Evolutionary conservation across 2,329 filamentous ascomycete species (phyloP).

Genomic region (Aspergillus ochraceus): DNA sequence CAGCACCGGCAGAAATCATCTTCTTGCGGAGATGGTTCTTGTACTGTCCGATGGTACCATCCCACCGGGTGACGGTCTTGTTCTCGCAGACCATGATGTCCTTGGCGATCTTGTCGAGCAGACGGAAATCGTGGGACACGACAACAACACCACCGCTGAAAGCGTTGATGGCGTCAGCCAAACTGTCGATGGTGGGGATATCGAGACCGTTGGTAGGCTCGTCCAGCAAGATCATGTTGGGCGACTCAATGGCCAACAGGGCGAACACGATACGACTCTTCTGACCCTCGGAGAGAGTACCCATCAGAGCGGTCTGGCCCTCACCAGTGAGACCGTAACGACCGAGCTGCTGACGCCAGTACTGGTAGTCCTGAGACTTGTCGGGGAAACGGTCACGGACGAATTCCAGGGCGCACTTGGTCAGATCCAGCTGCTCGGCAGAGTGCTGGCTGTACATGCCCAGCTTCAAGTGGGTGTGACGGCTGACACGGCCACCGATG

Average conservation of each 20-base stretch:
- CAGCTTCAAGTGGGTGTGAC: conserved; percentile 97
- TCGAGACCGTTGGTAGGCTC: conserved; percentile 99
- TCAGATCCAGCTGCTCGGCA: conserved; percentile 95
- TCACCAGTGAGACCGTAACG: conserved; percentile 92
- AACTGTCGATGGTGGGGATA: conserved; percentile 95
- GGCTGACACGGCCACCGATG: conserved; percentile 75
- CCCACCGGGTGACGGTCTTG: conserved; percentile 88
- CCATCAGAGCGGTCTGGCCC: conserved; percentile 94
- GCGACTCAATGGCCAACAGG: conserved; percentile 87
- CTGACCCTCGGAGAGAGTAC: conserved; percentile 94
- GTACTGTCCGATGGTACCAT: conserved; percentile 87
- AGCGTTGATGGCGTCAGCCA: conserved; percentile 96
- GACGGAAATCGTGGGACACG: conserved; percentile 97
- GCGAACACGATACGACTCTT: conserved; percentile 98
- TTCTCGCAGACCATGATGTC: conserved; percentile 99
- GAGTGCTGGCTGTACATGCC: conserved; percentile 99
- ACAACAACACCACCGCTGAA: conserved; percentile 96
- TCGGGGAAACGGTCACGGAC: conserved; percentile 90
- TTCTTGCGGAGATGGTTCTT: conserved; percentile 99
- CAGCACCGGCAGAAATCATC: conserved; percentile 86
- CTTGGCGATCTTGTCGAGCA: conserved; percentile 99
- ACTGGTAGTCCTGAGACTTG: conserved; percentile 96
- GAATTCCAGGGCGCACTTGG: conserved; percentile 96
- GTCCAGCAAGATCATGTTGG: conserved; percentile 97
- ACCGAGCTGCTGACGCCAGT: conserved; percentile 97